These are phyloP conservation scores for Akanthomyces uredinophilus DNA, from an alignment of 2,329 filamentous ascomycete species.

Conservation along the genomic window DNA sequence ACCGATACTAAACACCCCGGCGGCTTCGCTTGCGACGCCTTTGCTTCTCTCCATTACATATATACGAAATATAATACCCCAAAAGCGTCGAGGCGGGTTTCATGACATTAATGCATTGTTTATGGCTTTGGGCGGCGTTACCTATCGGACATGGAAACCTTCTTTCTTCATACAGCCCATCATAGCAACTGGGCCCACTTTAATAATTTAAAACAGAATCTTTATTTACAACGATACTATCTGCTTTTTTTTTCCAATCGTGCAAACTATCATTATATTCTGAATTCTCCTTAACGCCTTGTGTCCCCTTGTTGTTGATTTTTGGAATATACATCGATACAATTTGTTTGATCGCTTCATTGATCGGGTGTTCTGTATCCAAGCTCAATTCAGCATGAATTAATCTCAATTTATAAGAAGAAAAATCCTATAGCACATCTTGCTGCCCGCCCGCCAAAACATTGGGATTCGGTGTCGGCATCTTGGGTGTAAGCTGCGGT, in stretches of 20 bases:
- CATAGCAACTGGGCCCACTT: neutral
- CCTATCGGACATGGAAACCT: neutral
- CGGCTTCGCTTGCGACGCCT: neutral
- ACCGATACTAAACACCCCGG: slow-evolving; percentile 27
- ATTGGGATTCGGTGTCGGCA: slow-evolving; percentile 26
- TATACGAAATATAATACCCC: neutral
- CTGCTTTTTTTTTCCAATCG: neutral
- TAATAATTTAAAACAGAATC: neutral
- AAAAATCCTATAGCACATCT: slow-evolving; percentile 27
- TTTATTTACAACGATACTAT: neutral
- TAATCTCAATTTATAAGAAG: neutral
- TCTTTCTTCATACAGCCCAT: neutral
- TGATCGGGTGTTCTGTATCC: neutral
- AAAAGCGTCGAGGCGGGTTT: neutral
- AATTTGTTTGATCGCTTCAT: neutral
- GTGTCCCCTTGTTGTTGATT: neutral
- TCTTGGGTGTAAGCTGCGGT: slow-evolving; percentile 37
- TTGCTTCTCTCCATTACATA: neutral
- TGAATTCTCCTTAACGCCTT: neutral
- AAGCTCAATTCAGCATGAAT: neutral
- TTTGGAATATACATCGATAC: neutral
- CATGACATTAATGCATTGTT: neutral
- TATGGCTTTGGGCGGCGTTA: neutral
- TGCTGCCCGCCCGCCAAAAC: slow-evolving; percentile 31
- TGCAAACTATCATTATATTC: neutral